Conservation (phyloP, 805 yeast genomes). For the Tetrapisispora namnaoensis region DNA sequence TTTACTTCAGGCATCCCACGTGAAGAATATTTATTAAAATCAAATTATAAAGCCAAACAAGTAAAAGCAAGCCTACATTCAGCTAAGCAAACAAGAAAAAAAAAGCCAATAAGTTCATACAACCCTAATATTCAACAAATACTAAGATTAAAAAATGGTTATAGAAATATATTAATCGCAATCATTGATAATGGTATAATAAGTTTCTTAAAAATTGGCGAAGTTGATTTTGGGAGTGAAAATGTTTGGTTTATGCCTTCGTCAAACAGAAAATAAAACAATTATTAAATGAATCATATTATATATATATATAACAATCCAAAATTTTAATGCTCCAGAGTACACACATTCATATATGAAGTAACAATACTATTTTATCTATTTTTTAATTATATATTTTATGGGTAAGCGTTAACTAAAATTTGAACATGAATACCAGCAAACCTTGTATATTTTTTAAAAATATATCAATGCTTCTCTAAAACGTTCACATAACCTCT, state of each 20-base stretch:
- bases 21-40: constrained; percentile 3
- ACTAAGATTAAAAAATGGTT: constrained; percentile 42
- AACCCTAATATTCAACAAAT: constrained; percentile 27
- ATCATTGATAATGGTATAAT: constrained; percentile 67
- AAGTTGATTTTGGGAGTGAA: constrained; percentile 38
- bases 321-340: too few relatives aligned
- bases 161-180: constrained; percentile 48
- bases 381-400: too few relatives aligned
- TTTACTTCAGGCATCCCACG: constrained; percentile 11
- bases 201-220: constrained; percentile 48
- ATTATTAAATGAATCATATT: not conserved
- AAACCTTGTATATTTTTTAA: too few relatives aligned
- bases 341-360: too few relatives aligned
- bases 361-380: too few relatives aligned
- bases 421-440: too few relatives aligned
- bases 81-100: constrained; percentile 2
- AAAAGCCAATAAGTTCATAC: constrained; percentile 9
- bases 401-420: too few relatives aligned
- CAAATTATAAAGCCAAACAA: constrained; percentile 6
- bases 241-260: constrained; percentile 26
- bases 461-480: constrained; percentile 23
- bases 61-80: not conserved
- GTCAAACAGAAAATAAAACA: not conserved
- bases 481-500: constrained; percentile 65
- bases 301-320: too few relatives aligned